Percentiles rank a stretch among this genome's conserved stretches.
Conservation (phyloP, 2,329 filamentous ascomycete genomes). For the Fusarium mundagurra region DNA sequence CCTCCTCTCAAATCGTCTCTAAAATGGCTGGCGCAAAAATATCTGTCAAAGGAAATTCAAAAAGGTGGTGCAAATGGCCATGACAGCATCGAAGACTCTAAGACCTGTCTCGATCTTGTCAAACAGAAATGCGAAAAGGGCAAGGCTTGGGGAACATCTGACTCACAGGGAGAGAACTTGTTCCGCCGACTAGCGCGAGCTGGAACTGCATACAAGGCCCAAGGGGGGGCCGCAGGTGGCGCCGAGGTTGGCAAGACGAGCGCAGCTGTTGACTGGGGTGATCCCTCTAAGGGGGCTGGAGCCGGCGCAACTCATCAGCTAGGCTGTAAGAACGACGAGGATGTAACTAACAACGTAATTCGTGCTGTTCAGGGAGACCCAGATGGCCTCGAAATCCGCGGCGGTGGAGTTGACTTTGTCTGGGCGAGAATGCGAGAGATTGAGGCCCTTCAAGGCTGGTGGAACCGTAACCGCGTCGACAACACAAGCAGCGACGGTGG, state of each 20-base stretch:
- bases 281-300: constrained; percentile 70
- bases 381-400: constrained; percentile 65
- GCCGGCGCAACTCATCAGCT: constrained; percentile 66
- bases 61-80: constrained; percentile 80
- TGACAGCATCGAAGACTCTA: constrained; percentile 92
- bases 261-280: constrained; percentile 90
- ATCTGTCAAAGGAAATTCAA: constrained; percentile 87
- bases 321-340: constrained; percentile 67
- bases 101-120: constrained; percentile 89
- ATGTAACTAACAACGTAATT: constrained; percentile 64
- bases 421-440: constrained; percentile 74
- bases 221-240: constrained; percentile 66
- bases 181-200: constrained; percentile 81
- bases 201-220: constrained; percentile 69
- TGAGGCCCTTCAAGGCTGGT: constrained; percentile 73
- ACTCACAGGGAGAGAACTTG: constrained; percentile 84
- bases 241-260: constrained; percentile 68
- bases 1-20: constrained; percentile 90
- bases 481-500: constrained; percentile 48
- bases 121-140: constrained; percentile 97
- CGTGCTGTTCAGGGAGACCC: constrained; percentile 68
- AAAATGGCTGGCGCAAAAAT: constrained; percentile 89
- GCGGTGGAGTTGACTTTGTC: constrained; percentile 72
- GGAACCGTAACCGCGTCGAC: constrained; percentile 66
- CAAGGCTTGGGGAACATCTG: constrained; percentile 82